A percentile compares a stretch with the other conserved stretches of the same genome.
Evolutionary conservation across 1,284 basidiomycete species (phyloP).

Genomic region (Microbotryomycetes sp.): DNA sequence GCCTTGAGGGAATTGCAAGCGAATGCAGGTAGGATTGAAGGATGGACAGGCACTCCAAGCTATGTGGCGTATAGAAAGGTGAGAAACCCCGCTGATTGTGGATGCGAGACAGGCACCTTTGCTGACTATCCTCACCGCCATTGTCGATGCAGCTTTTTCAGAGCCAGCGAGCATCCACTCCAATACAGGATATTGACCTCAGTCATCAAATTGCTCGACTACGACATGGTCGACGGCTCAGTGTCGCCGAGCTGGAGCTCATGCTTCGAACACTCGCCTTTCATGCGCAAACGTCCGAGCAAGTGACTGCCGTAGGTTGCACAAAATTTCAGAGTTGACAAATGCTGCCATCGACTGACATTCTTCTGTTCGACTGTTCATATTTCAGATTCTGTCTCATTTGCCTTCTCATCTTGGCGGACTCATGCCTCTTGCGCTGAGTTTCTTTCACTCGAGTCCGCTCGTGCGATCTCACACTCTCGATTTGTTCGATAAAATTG

Average conservation of each 20-base stretch:
- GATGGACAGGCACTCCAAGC: constrained; percentile 62
- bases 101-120: not conserved
- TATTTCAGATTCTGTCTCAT: constrained; percentile 64
- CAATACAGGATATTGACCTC: constrained; percentile 62
- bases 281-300: constrained; percentile 67
- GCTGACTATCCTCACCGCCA: not conserved
- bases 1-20: constrained; percentile 57
- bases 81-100: constrained; percentile 32
- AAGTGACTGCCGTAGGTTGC: constrained; percentile 77
- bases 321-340: not conserved
- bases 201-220: constrained; percentile 65
- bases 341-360: not conserved
- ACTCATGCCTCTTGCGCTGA: constrained; percentile 74
- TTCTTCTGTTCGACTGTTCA: not conserved
- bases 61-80: constrained; percentile 60
- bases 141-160: constrained; percentile 52
- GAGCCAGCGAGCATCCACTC: constrained; percentile 45
- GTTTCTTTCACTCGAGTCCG: constrained; percentile 78
- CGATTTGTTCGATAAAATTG: constrained; percentile 72
- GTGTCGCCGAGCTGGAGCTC: constrained; percentile 59
- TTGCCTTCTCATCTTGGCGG: constrained; percentile 75
- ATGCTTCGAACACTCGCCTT: constrained; percentile 70
- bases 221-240: constrained; percentile 56
- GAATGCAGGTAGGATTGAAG: constrained; percentile 70
- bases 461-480: constrained; percentile 68